Evolutionary conservation across 2,329 filamentous ascomycete species (phyloP).

Genomic region (Rhytidhysteron rufulum): DNA sequence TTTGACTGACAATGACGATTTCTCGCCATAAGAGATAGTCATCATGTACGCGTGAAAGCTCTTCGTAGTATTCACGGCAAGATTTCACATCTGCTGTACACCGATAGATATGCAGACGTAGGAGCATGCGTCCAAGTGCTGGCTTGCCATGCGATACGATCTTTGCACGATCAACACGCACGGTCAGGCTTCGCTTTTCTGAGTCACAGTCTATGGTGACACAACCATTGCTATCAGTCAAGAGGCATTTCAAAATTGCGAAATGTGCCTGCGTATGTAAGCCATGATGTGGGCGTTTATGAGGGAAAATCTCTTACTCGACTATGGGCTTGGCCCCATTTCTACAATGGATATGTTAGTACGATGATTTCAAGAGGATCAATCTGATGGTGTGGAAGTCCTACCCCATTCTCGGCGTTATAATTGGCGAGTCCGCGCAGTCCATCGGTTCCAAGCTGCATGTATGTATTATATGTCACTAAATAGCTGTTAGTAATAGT

Average conservation of each 20-base stretch:
- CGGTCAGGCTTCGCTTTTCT: constrained; percentile 2
- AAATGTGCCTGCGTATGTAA: constrained; percentile 12
- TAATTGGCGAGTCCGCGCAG: constrained; percentile 8
- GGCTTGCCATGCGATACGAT: constrained; percentile 8
- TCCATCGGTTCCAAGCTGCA: constrained; percentile 9
- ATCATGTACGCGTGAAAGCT: constrained; percentile 7
- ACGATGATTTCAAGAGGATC: no score
- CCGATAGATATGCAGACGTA: constrained; percentile 12
- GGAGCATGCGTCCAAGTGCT: constrained; percentile 9
- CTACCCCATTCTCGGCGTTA: constrained; percentile 8
- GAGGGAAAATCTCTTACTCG: constrained; percentile 4
- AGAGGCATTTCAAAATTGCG: constrained; percentile 11
- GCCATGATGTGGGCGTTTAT: background rate
- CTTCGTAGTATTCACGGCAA: constrained; percentile 10
- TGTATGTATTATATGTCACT: constrained; percentile 10
- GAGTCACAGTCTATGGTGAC: constrained; percentile 6
- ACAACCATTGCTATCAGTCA: constrained; percentile 6
- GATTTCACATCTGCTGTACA: constrained; percentile 13
- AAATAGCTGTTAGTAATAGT: background rate
- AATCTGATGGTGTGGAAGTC: no score
- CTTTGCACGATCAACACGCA: constrained; percentile 10
- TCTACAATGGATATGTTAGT: no score
- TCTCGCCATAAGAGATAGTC: constrained; percentile 9
- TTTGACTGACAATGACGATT: constrained; percentile 6
- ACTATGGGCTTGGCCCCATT: constrained; percentile 15